A percentile compares a stretch with the other conserved stretches of the same genome.
phyloP scores from a whole-genome alignment of 768 basidiomycete species.

The Rhodotorula babjevae region DNA sequence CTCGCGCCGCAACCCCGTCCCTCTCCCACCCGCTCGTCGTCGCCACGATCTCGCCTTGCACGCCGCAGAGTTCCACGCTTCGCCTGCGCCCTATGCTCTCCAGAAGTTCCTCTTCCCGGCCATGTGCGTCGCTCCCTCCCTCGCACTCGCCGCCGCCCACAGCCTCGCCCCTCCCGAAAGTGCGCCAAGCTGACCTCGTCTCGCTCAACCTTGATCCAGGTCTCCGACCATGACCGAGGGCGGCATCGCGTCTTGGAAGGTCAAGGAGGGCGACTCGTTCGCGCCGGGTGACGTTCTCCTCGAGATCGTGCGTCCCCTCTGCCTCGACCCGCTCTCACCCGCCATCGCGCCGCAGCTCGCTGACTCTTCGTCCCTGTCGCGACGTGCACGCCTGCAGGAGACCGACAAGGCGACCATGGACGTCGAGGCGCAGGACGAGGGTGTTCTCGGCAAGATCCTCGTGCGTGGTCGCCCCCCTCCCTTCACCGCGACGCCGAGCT shows the following conservation, averaged over 20 bases:
- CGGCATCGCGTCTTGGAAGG: slow-evolving; percentile 95
- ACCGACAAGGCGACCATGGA: slow-evolving; percentile 99
- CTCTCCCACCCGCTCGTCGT: too few species aligned
- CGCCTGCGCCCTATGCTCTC: slow-evolving; percentile 22
- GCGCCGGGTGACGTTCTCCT: slow-evolving; percentile 85
- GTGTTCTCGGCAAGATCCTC: slow-evolving; percentile 91
- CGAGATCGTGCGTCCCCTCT: slow-evolving; percentile 69
- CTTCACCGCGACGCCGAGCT: neutral
- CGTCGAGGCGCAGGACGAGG: slow-evolving; percentile 98
- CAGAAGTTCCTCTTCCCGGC: slow-evolving; percentile 40
- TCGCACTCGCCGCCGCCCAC: neutral
- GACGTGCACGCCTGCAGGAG: slow-evolving; percentile 63
- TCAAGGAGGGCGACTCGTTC: slow-evolving; percentile 88
- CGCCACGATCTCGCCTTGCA: neutral
- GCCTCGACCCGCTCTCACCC: neutral
- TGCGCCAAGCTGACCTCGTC: neutral
- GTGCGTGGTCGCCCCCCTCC: slow-evolving; percentile 53
- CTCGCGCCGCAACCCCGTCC: neutral
- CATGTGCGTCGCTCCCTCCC: slow-evolving; percentile 20
- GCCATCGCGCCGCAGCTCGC: neutral
- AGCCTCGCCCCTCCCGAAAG: neutral
- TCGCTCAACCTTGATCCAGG: slow-evolving; percentile 80
- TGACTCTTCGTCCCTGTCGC: too few species aligned
- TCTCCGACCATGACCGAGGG: slow-evolving; percentile 99
- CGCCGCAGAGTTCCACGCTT: slow-evolving; percentile 29